Base-by-base conservation (phyloP, 257 asterid species). In the Leptodermis oblonga region DNA sequence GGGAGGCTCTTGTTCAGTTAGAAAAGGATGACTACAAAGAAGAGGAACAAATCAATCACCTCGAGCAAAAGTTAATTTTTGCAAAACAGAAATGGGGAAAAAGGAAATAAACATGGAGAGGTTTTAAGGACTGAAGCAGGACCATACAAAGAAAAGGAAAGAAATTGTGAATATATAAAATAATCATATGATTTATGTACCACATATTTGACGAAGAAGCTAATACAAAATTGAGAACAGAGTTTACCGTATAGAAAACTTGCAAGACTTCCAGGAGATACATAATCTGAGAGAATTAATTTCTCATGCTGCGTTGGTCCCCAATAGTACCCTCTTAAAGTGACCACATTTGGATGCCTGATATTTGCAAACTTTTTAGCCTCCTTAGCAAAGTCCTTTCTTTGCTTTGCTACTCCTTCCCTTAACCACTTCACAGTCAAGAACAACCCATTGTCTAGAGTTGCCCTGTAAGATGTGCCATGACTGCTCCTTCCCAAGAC, bases 261-360 rank as follows among this genome's bases (percentile, higher is more conserved):
- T 14, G 97, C 92, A 62, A 93, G 90, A 75, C 96, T 87, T 68
- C 99, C 97, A 8, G 97, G 97, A 78, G 97, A 86, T 23, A 93
- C 84, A 82, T 90, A 90, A 73, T 93, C 97, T 0, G 99, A 90
- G 62, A 93, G 97, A 77, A 93, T 93, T 55, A 93, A 92, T 87
- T 93, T 90, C 86, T 93, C 97, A 8, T 93, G 99, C 65, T 93
- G 99, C 12, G 97, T 93, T 37, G 99, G 96, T 1, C 99, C 99
- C 99, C 99, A 93, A 69, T 93, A 93, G 79, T 93, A 93, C 25
- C 97, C 97, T 83, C 99, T 90, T 78, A 93, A 79, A 52, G 97
- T 97, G 20, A 90, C 99, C 71, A 93, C 99, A 54, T 93, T 93
- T 7, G 99, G 99, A 63, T 93, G 99, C 67, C 96, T 77, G 48